phyloP scores from a whole-genome alignment of 148 eudicot species.

The Simmondsia chinensis region DNA sequence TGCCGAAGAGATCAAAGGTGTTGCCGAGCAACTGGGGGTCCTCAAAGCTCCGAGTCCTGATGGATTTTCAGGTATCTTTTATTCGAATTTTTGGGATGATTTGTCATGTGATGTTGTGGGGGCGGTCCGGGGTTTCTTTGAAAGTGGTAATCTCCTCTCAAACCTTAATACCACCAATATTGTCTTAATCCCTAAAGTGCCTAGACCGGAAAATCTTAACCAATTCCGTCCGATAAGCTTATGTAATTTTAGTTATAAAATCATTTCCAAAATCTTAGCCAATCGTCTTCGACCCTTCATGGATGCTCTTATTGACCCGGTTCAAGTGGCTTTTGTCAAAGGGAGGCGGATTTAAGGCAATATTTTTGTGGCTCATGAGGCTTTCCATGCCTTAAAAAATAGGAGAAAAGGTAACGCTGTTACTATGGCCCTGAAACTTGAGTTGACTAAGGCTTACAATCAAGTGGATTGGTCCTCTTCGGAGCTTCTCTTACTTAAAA shows the following conservation, averaged over 20 bases:
- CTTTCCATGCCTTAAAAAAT: too few species aligned
- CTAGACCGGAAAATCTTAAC: neutral
- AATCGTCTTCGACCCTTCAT: neutral
- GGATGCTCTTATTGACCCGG: neutral
- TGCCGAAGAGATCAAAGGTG: neutral
- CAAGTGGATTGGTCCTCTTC: too few species aligned
- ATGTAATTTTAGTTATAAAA: neutral
- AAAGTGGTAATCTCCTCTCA: fast-evolving
- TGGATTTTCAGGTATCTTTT: neutral
- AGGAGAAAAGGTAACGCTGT: too few species aligned
- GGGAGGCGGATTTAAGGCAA: neutral
- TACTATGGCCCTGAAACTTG: too few species aligned
- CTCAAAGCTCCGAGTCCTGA: neutral
- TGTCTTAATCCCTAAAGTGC: neutral
- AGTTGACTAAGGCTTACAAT: too few species aligned
- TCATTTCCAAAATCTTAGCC: neutral
- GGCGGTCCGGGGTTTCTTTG: neutral
- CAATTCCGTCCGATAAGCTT: neutral
- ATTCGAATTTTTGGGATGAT: neutral
- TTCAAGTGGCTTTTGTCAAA: neutral
- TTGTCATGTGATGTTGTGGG: neutral
- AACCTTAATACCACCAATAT: neutral
- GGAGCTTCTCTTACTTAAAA: too few species aligned
- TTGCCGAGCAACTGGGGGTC: neutral
- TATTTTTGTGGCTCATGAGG: neutral